Percentiles rank a stretch among this genome's conserved stretches.
These are phyloP conservation scores for Lathyrus tuberosus DNA, from an alignment of 306 rosid genomes.

Conservation along the genomic window DNA sequence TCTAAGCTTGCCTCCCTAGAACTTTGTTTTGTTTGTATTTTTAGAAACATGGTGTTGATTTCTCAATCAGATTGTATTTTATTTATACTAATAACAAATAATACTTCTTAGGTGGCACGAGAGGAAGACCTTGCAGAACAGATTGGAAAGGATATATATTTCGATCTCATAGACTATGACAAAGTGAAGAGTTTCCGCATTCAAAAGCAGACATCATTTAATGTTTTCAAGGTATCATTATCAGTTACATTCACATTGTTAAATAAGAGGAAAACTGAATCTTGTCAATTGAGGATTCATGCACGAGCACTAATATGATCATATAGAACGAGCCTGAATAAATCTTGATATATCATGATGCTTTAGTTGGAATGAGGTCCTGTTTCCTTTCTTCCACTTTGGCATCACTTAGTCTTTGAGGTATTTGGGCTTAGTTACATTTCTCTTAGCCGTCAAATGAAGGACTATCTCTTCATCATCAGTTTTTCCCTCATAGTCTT, in stretches of 20 bases:
- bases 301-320: no score
- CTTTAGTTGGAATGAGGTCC: no score
- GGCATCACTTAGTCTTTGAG: no score
- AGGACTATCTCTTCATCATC: no score
- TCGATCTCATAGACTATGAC: background rate
- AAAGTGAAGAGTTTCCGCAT: background rate
- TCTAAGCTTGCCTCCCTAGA: background rate
- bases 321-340: no score
- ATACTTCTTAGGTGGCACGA: background rate
- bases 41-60: background rate
- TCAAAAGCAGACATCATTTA: background rate
- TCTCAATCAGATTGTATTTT: background rate
- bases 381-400: no score
- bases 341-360: no score
- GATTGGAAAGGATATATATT: background rate
- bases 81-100: background rate
- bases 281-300: no score
- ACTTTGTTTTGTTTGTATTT: background rate
- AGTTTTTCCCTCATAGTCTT: no score
- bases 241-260: background rate
- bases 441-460: no score
- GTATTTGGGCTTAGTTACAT: no score
- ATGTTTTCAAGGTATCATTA: background rate
- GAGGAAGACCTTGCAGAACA: constrained; percentile 8
- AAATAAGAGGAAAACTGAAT: background rate